Percentiles rank a stretch among this genome's conserved stretches.
Evolutionary conservation across 306 rosid species (phyloP).

Genomic region (Glycine latifolia): DNA sequence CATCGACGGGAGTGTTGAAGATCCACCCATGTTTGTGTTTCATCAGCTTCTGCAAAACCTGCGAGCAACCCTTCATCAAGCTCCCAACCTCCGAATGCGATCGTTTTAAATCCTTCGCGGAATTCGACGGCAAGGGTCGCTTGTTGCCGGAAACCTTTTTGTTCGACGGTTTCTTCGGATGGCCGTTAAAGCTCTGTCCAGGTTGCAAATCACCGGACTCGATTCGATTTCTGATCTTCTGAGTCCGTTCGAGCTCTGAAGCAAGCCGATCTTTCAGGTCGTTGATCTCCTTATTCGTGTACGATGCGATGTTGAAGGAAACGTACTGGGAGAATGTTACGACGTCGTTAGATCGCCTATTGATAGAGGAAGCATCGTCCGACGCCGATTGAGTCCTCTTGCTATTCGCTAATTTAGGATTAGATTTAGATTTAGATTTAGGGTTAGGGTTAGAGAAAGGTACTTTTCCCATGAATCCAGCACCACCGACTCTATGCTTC

Average conservation of each 20-base stretch:
- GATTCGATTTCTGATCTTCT: slow-evolving; percentile 61
- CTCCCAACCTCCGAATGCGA: slow-evolving; percentile 60
- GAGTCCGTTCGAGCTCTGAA: slow-evolving; percentile 78
- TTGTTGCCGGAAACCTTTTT: slow-evolving; percentile 73
- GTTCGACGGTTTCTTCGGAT: slow-evolving; percentile 58
- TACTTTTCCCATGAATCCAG: slow-evolving; percentile 88
- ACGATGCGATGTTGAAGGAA: slow-evolving; percentile 63
- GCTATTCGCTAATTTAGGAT: slow-evolving; percentile 60
- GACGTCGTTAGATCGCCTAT: slow-evolving; percentile 56
- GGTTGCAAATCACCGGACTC: slow-evolving; percentile 62
- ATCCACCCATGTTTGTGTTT: slow-evolving; percentile 80
- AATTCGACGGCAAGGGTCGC: slow-evolving; percentile 64
- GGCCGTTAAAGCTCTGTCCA: slow-evolving; percentile 41
- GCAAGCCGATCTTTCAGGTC: slow-evolving; percentile 68
- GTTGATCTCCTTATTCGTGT: slow-evolving; percentile 67
- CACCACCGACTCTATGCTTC: slow-evolving; percentile 72
- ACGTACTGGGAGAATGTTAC: slow-evolving; percentile 57
- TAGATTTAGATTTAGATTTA: slow-evolving; percentile 72
- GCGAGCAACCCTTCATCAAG: slow-evolving; percentile 70
- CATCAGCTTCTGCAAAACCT: slow-evolving; percentile 78
- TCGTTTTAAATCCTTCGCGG: slow-evolving; percentile 57
- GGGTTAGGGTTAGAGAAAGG: slow-evolving; percentile 67
- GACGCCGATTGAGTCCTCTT: slow-evolving; percentile 75
- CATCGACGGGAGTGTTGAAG: slow-evolving; percentile 82
- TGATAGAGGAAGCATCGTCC: slow-evolving; percentile 89